Base-by-base conservation (phyloP, 1,284 basidiomycete species). In the Volvariella surrecta region DNA sequence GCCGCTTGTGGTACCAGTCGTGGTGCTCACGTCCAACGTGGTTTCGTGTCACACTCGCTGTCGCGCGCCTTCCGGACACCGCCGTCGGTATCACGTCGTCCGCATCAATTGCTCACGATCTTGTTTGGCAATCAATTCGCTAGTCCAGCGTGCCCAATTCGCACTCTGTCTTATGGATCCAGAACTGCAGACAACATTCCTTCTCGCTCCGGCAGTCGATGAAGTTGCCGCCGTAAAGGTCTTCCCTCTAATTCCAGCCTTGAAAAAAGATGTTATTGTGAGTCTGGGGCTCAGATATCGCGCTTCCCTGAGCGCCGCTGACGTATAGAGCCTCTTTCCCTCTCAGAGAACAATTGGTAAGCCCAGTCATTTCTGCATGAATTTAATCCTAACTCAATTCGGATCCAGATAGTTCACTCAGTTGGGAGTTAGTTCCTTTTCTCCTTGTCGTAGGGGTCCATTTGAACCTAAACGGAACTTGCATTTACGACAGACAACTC, bases 361-460 rank as follows among this genome's bases (percentile, higher is more conserved):
- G 63, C 56, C 34, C 39, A 43, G 38, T 47, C 43, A 40, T 49
- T 39, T 42, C 38, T 43, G 17, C 22, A 41, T 39, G 32, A 38
- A 39, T 45, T 48, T 48, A 11, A 6, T 6, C 24, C 37, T 43
- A 40, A 55, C 46, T 48, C 40, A 42, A 37, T 32, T n/a, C 18
- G n/a, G 4, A 16, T 50, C 40, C 62, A 83, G 90, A 93, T 55
- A 78, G 79, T 38, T 75, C 85, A 4, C 59, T 93, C 41, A 81
- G 74, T 44, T 92, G 89, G 89, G 88, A 90, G 74, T 81, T 52
- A 62, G 81, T 77, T n/a, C 16, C n/a, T 32, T 40, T 30, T 24
- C 40, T 11, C 31, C 32, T 34, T 39, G 24, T 11, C 6, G 11
- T 6, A 28, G 11, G 24, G 11, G 6, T 37, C 19, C 40, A 17